Evolutionary conservation across 345 rosid species (phyloP), one percentile per base, ranked within the genome.

Genomic region (Rhizophora apiculata): DNA sequence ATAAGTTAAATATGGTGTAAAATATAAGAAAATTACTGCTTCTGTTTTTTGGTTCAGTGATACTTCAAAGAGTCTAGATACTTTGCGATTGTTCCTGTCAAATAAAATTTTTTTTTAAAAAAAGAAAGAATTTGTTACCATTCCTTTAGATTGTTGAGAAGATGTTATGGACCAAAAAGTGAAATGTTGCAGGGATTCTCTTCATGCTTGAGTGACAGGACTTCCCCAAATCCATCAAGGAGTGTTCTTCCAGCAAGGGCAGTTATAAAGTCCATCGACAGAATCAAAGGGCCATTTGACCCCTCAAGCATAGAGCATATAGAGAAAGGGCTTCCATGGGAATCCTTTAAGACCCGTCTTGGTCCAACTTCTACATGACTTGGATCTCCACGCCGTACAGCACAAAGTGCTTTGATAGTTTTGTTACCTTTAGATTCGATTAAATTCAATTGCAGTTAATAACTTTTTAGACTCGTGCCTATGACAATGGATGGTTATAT

Each of bases 161-260:
- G 22, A 26, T 55, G 7, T 53, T 53, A 19, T 22, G n/a, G 57
- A 53, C 57, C 7, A 1, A 19, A n/a, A 6, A 20, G 0, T 20
- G 6, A n/a, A 6, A 53, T 53, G 16, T 39, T 52, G 22, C 84
- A 89, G 96, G 98, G 98, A 21, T 77, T 84, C 16, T 91, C 98
- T 8, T 91, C 98, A 30, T 74, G 90, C 74, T 76, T 94, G 74
- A 94, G 85, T 81, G 77, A 81, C 56, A 79, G 76, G 49, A 94
- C 98, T 0, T 87, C 85, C 36, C 76, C 96, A 20, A 96, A 91
- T 62, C 95, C 93, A 61, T 86, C 98, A 39, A 86, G 73, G 71
- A 87, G 98, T 66, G 86, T 91, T 18, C 76, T 93, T 67, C 97
- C 98, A 13, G 82, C 77, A 0, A 88, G 89, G 72, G 96, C 94